A percentile compares a stretch with the other conserved stretches of the same genome.
Evolutionary conservation across 2,329 filamentous ascomycete genomes (phyloP).

Genomic region (Colletotrichum ledebouriae): DNA sequence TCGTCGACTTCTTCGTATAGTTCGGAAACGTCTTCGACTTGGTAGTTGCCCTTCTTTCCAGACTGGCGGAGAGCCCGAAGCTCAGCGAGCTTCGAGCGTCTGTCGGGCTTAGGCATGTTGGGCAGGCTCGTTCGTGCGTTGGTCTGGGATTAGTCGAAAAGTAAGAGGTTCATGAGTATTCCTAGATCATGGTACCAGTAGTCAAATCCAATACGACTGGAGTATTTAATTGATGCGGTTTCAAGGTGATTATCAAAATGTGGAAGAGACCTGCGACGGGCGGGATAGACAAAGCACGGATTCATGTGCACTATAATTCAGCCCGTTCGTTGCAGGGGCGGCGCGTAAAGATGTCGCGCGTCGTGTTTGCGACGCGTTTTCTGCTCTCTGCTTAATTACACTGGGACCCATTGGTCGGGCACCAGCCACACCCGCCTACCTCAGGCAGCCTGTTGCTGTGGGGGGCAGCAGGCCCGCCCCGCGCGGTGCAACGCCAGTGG

Average conservation of each 20-base stretch:
- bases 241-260: constrained; percentile 14
- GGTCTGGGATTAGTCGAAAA: not conserved
- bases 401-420: constrained; percentile 21
- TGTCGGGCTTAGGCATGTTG: constrained; percentile 59
- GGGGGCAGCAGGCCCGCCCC: not conserved
- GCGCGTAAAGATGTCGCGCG: constrained; percentile 37
- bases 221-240: constrained; percentile 13
- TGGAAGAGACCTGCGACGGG: constrained; percentile 15
- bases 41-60: constrained; percentile 91
- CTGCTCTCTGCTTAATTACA: constrained; percentile 37
- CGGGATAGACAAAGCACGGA: constrained; percentile 22
- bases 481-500: constrained; percentile 16
- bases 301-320: constrained; percentile 36
- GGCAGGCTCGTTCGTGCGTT: not conserved
- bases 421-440: not conserved
- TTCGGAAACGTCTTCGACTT: constrained; percentile 85
- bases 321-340: constrained; percentile 22
- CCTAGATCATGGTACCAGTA: constrained; percentile 19
- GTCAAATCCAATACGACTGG: not conserved
- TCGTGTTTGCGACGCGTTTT: constrained; percentile 42
- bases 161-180: no score
- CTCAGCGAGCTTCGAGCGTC: constrained; percentile 76
- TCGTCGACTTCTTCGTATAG: constrained; percentile 98
- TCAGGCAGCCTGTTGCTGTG: not conserved
- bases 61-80: constrained; percentile 86